A percentile compares a stretch with the other conserved stretches of the same genome.
Conservation (phyloP, 2,329 filamentous ascomycete genomes). For the Thermothelomyces thermophilus region DNA sequence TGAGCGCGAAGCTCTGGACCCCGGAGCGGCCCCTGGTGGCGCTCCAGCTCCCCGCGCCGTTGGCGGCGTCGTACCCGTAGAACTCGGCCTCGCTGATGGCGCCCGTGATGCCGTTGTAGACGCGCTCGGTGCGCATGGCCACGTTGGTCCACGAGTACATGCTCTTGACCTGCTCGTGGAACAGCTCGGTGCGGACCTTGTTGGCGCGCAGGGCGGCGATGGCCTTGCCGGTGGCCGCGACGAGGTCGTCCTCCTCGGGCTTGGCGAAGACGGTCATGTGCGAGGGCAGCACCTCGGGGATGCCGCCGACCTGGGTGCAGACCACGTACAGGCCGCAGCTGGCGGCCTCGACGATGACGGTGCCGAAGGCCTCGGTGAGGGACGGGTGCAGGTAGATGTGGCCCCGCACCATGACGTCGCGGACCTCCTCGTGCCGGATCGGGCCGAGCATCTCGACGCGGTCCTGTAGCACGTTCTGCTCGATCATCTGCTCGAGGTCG, state of each 20-base stretch:
- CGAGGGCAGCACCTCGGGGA: slow-evolving; percentile 87
- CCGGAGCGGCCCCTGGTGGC: slow-evolving; percentile 61
- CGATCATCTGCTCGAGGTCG: slow-evolving; percentile 95
- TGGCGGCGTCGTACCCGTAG: slow-evolving; percentile 69
- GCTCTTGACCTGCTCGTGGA: slow-evolving; percentile 93
- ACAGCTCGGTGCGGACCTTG: slow-evolving; percentile 82
- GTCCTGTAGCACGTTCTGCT: slow-evolving; percentile 88
- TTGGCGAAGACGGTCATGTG: slow-evolving; percentile 98
- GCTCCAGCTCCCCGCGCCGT: slow-evolving; percentile 51
- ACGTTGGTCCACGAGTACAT: slow-evolving; percentile 99
- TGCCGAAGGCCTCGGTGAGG: slow-evolving; percentile 93
- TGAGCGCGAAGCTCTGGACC: slow-evolving; percentile 82
- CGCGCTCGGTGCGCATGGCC: slow-evolving; percentile 83
- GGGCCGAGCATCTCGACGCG: slow-evolving; percentile 88
- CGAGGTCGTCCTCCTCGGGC: slow-evolving; percentile 92
- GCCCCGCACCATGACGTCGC: slow-evolving; percentile 93
- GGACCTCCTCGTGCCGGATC: slow-evolving; percentile 90
- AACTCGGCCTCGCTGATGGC: slow-evolving; percentile 81
- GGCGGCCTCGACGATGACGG: slow-evolving; percentile 94
- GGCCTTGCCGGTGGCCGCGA: slow-evolving; percentile 79
- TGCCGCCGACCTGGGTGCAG: slow-evolving; percentile 91
- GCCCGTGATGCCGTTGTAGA: slow-evolving; percentile 89
- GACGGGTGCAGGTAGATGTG: slow-evolving; percentile 96
- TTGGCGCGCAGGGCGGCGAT: slow-evolving; percentile 81
- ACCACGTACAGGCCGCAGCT: slow-evolving; percentile 95